phyloP scores from a whole-genome alignment of 805 yeast genomes.

The Lipomyces sp. region DNA sequence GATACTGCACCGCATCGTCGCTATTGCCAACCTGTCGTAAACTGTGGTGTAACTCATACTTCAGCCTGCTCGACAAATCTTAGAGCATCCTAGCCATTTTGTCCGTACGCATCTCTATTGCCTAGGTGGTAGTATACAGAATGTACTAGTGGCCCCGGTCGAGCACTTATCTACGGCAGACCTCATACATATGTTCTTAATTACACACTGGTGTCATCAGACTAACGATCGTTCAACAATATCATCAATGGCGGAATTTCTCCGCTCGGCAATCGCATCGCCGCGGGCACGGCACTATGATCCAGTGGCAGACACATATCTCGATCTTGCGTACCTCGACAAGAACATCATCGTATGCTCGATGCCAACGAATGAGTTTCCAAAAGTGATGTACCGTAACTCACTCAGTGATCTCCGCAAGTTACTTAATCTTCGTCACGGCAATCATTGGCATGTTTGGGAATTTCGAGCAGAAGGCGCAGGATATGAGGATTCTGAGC shows the following conservation, averaged over 20 bases:
- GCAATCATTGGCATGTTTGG: slow-evolving; percentile 69
- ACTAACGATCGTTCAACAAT: neutral
- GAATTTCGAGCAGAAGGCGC: slow-evolving; percentile 68
- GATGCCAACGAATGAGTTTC: slow-evolving; percentile 62
- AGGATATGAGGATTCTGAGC: slow-evolving; percentile 49
- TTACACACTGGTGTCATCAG: slow-evolving; percentile 49
- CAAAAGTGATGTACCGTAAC: slow-evolving; percentile 57
- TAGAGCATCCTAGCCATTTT: neutral
- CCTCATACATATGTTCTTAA: neutral
- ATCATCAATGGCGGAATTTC: slow-evolving; percentile 39
- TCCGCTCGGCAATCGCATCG: slow-evolving; percentile 42
- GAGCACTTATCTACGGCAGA: neutral
- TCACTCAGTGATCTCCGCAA: slow-evolving; percentile 56
- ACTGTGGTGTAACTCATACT: neutral
- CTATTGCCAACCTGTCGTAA: neutral
- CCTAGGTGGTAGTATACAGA: neutral
- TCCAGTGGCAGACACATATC: slow-evolving; percentile 44
- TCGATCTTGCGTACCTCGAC: slow-evolving; percentile 73
- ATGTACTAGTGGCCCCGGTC: neutral
- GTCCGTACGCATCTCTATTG: neutral
- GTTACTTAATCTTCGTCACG: slow-evolving; percentile 55
- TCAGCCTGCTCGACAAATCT: neutral
- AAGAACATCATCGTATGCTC: slow-evolving; percentile 72
- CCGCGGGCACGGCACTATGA: slow-evolving; percentile 42
- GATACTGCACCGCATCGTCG: neutral